phyloP scores from a whole-genome alignment of 208 protist species.

The Leishmania guyanensis region DNA sequence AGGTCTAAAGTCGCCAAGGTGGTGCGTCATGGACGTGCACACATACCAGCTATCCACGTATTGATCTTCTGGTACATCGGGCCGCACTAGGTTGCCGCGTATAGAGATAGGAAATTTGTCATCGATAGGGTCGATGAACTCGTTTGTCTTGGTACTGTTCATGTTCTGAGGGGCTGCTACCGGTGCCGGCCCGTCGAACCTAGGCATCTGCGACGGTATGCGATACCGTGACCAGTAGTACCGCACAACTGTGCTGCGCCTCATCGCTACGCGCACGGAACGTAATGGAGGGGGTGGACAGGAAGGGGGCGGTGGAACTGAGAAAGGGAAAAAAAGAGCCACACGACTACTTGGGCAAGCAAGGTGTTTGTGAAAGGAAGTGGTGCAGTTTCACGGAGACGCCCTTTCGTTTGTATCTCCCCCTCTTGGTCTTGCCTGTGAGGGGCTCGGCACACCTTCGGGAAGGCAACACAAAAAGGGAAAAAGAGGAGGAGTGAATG shows the following conservation, averaged over 20 bases:
- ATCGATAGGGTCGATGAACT: conserved; percentile 91
- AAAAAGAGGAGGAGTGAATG: neutral
- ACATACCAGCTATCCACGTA: conserved; percentile 93
- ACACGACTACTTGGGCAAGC: neutral
- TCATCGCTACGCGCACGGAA: conserved; percentile 30
- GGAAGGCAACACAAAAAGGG: too few relatives aligned
- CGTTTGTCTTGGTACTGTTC: conserved; percentile 91
- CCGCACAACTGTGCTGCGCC: conserved; percentile 29
- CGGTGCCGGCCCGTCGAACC: conserved; percentile 84
- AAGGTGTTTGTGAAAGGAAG: neutral
- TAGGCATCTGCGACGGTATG: conserved; percentile 82
- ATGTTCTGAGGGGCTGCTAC: conserved; percentile 89
- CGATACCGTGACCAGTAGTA: conserved; percentile 92
- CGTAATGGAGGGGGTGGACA: too few relatives aligned
- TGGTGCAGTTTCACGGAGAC: too few relatives aligned
- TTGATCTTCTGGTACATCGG: conserved; percentile 87
- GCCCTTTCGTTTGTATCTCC: too few relatives aligned
- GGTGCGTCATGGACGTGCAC: conserved; percentile 88
- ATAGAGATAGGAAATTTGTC: conserved; percentile 90
- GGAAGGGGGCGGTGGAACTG: neutral
- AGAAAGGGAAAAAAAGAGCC: neutral
- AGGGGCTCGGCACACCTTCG: too few relatives aligned
- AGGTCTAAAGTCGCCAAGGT: conserved; percentile 83
- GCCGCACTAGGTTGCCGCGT: conserved; percentile 72
- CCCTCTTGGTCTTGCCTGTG: too few relatives aligned